Conservation (phyloP, 306 rosid genomes). For the Medicago truncatula region DNA sequence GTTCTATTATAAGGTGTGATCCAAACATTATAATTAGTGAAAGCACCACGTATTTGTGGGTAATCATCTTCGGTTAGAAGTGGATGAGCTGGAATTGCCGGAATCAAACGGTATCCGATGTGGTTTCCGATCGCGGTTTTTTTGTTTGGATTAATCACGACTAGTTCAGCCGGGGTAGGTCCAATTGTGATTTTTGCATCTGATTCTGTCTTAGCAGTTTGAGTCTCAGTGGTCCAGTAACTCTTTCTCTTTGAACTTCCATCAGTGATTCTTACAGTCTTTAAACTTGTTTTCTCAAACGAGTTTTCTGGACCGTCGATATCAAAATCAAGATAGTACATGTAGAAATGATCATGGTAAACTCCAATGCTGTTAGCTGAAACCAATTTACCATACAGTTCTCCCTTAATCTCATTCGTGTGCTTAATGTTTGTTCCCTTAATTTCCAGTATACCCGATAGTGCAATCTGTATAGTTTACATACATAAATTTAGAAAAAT, state of each 20-base stretch:
- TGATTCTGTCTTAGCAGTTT: constrained; percentile 45
- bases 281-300: constrained; percentile 32
- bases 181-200: constrained; percentile 55
- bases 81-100: constrained; percentile 43
- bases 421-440: background rate
- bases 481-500: background rate
- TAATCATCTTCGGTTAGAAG: constrained; percentile 53
- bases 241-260: constrained; percentile 51
- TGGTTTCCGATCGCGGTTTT: constrained; percentile 52
- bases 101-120: constrained; percentile 59
- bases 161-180: constrained; percentile 41
- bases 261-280: background rate
- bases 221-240: constrained; percentile 47
- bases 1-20: constrained; percentile 63
- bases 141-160: constrained; percentile 61
- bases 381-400: constrained; percentile 55
- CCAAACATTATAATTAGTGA: constrained; percentile 60
- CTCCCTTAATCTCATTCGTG: constrained; percentile 46
- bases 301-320: constrained; percentile 62
- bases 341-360: constrained; percentile 68
- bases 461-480: background rate
- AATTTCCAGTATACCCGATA: background rate
- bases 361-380: constrained; percentile 58
- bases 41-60: constrained; percentile 66
- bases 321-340: constrained; percentile 64